These are phyloP conservation scores for Coriaria nepalensis DNA, from an alignment of 306 rosid species.

Conservation along the genomic window DNA sequence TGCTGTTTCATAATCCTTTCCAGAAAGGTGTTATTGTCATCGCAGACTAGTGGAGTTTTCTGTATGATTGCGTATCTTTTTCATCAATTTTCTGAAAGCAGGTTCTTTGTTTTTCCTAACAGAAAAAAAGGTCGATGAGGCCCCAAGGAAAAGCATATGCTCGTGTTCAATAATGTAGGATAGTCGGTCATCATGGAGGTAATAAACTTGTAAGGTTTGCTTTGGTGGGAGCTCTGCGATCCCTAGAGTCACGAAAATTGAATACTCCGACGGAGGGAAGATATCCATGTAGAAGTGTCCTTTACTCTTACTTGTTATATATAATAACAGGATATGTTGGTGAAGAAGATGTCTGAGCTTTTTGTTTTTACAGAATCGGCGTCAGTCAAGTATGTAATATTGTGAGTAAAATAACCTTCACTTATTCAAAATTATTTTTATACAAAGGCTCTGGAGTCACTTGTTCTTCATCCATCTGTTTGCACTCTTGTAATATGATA, in stretches of 20 bases:
- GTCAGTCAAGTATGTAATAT: constrained; percentile 35
- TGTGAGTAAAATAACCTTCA: neutral
- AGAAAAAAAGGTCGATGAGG: constrained; percentile 70
- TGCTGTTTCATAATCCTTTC: too few species aligned
- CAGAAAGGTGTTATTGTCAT: neutral
- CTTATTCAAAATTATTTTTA: constrained; percentile 16
- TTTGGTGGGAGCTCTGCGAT: constrained; percentile 22
- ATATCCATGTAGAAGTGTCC: constrained; percentile 34
- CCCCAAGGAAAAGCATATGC: constrained; percentile 52
- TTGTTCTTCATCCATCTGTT: too few species aligned
- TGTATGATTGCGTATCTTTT: constrained; percentile 7
- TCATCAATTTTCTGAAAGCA: neutral
- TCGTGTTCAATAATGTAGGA: constrained; percentile 74
- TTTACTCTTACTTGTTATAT: constrained; percentile 30
- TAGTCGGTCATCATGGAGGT: constrained; percentile 11
- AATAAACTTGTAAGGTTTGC: constrained; percentile 28
- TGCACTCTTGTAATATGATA: too few species aligned
- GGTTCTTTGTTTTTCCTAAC: constrained; percentile 19
- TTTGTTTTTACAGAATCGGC: constrained; percentile 27
- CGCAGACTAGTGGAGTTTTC: neutral
- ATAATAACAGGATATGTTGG: constrained; percentile 36
- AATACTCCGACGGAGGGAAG: constrained; percentile 23
- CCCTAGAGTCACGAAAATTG: constrained; percentile 23
- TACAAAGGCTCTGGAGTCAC: constrained; percentile 8
- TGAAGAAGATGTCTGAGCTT: constrained; percentile 12